A percentile compares a stretch with the other conserved stretches of the same genome.
phyloP scores from a whole-genome alignment of 2,329 filamentous ascomycete species.

The Podosphaera leucotricha region DNA sequence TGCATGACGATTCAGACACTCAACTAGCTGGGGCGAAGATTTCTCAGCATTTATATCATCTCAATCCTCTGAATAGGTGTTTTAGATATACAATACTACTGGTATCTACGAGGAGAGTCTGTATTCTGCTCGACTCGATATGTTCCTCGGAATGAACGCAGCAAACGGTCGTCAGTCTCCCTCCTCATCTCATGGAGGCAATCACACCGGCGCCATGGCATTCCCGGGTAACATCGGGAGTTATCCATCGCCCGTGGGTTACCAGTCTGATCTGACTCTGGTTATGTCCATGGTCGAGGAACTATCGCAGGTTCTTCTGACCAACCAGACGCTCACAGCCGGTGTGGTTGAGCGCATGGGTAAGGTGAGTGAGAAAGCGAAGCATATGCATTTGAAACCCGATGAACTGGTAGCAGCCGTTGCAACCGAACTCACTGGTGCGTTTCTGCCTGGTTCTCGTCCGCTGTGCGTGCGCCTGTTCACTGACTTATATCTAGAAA shows the following conservation, averaged over 20 bases:
- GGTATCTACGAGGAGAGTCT: too few relatives aligned
- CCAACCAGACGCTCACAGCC: constrained; percentile 32
- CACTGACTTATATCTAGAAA: constrained; percentile 19
- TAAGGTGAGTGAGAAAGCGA: constrained; percentile 32
- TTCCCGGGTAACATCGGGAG: constrained; percentile 20
- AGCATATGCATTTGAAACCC: constrained; percentile 27
- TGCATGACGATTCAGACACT: too few relatives aligned
- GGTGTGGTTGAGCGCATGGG: constrained; percentile 42
- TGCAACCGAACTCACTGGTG: constrained; percentile 33
- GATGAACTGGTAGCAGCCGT: constrained; percentile 33
- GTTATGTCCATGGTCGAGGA: constrained; percentile 46
- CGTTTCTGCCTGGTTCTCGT: constrained; percentile 4
- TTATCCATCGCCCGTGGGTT: constrained; percentile 36
- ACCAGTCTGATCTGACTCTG: constrained; percentile 44
- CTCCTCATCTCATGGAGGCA: constrained; percentile 3
- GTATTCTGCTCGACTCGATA: too few relatives aligned
- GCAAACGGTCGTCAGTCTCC: neutral
- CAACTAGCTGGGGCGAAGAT: too few relatives aligned
- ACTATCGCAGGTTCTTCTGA: constrained; percentile 20
- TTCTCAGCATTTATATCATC: too few relatives aligned
- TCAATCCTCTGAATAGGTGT: too few relatives aligned
- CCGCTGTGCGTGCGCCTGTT: neutral
- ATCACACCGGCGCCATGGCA: constrained; percentile 11
- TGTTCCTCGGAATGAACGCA: neutral
- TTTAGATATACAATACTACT: too few relatives aligned